Percentiles rank a stretch among this genome's conserved stretches.
Conservation (phyloP, 331 rosid genomes). For the Arachis monticola region DNA sequence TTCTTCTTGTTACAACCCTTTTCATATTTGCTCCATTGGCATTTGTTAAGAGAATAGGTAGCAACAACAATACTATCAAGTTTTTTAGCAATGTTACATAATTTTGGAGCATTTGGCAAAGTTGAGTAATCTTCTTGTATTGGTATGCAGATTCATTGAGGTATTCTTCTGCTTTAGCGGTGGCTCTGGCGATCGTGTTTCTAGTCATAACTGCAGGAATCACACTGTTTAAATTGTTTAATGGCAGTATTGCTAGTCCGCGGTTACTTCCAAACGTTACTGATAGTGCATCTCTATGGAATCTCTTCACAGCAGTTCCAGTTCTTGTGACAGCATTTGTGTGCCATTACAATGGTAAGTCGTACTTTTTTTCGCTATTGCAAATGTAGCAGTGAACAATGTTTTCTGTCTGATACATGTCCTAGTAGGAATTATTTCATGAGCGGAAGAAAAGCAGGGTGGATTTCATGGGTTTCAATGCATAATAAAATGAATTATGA, state of each 20-base stretch:
- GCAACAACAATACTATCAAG: not conserved
- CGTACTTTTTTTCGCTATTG: not conserved
- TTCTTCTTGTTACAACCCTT: conserved; percentile 62
- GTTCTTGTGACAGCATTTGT: conserved; percentile 78
- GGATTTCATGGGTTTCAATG: not conserved
- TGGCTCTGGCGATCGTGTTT: conserved; percentile 69
- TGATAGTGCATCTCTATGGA: conserved; percentile 60
- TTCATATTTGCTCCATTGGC: conserved; percentile 64
- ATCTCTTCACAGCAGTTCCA: conserved; percentile 75
- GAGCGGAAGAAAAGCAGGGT: not conserved
- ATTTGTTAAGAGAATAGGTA: conserved; percentile 66
- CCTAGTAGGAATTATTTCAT: not conserved
- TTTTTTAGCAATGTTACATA: not conserved
- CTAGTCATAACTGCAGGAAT: conserved; percentile 73
- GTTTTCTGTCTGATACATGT: not conserved
- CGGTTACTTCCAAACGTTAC: conserved; percentile 61
- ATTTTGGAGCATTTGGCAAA: not conserved
- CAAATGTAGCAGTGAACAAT: not conserved
- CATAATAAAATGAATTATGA: not conserved
- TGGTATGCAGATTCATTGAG: conserved; percentile 69
- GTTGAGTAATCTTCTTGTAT: conserved; percentile 20
- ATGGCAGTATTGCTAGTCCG: conserved; percentile 61
- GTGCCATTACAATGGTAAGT: conserved; percentile 72
- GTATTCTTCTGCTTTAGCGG: conserved; percentile 66
- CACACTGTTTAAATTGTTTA: conserved; percentile 49